Conservation (phyloP, 306 rosid genomes). For the Castanea crenata region DNA sequence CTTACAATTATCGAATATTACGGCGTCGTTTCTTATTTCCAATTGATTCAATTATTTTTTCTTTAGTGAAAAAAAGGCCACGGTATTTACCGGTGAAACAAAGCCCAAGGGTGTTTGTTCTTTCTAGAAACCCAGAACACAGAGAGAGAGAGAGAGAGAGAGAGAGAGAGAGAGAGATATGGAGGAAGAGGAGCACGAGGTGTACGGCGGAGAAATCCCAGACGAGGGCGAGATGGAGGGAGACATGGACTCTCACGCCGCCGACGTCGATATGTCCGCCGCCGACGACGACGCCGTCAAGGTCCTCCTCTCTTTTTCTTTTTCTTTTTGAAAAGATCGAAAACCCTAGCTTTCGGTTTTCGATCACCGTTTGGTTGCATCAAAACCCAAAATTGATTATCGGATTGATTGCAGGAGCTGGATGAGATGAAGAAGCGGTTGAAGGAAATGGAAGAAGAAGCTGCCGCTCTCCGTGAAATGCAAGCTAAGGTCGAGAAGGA, state of each 20-base stretch:
- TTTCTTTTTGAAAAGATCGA: background rate
- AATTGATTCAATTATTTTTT: too few relatives aligned
- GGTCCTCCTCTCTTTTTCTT: conserved; percentile 27
- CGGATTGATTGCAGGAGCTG: conserved; percentile 46
- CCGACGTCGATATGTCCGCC: conserved; percentile 73
- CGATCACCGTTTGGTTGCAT: background rate
- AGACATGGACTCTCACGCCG: conserved; percentile 39
- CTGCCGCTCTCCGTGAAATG: conserved; percentile 97
- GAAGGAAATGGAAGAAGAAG: conserved; percentile 97
- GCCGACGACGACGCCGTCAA: conserved; percentile 80
- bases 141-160: conserved; percentile 12
- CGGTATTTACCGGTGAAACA: conserved; percentile 9
- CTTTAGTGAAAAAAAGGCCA: background rate
- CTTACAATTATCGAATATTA: too few relatives aligned
- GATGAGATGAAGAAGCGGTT: conserved; percentile 92
- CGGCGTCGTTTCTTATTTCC: too few relatives aligned
- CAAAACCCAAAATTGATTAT: background rate
- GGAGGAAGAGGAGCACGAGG: conserved; percentile 97
- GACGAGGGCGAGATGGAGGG: conserved; percentile 78
- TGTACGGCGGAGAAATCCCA: conserved; percentile 94
- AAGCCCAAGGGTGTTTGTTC: background rate
- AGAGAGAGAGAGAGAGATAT: conserved; percentile 27
- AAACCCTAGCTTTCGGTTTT: conserved; percentile 1
- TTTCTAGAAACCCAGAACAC: background rate
- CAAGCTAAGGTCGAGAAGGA: conserved; percentile 97